Evolutionary conservation across 1,284 basidiomycete genomes (phyloP), one percentile per base, ranked within the genome.

Genomic region (Cutaneotrichosporon sp.): DNA sequence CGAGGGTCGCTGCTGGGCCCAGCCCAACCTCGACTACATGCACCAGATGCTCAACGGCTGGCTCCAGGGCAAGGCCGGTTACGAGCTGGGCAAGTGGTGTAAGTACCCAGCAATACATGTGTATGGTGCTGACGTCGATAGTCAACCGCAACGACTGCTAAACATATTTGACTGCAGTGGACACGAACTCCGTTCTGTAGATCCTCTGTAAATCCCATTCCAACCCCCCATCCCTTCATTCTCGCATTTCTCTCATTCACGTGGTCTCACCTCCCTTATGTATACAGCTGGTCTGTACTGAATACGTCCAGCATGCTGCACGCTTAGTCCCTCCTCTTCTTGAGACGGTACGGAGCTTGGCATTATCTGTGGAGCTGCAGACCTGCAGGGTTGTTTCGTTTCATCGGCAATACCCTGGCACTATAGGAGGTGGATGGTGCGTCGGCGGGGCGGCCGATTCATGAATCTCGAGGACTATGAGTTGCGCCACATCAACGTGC

Each of bases 1-100:
- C 51, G 51, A 57, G 47, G 60, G 60, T 16, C 46, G 47, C 34
- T 93, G 91, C 81, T 79, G 73, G 31, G 89, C 88, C 79, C 90
- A 92, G 82, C 88, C 79, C 78, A 77, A 79, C 69, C 69, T 76
- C 63, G 74, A 75, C 73, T 92, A 91, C 80, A 75, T 91, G 22
- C 84, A 87, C 65, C 89, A 92, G 78, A 85, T 87, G 72, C 74
- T 90, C 72, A 93, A 93, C 73, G 91, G 90, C 34, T 93, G 90
- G 89, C 73, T 87, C 65, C 86, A 86, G 76, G 86, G 86, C 76
- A 80, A 85, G 64, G 81, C 89, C 72, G 85, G 87, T 1, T 86
- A 88, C 68, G 73, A 70, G 46, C 79, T 91, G 22, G 89, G 89
- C 61, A 82, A 85, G 72, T 91, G 87, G 81, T 87, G 76, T 77